These are phyloP conservation scores for Galeopsis tetrahit DNA, from an alignment of 257 asterid species.

Conservation along the genomic window DNA sequence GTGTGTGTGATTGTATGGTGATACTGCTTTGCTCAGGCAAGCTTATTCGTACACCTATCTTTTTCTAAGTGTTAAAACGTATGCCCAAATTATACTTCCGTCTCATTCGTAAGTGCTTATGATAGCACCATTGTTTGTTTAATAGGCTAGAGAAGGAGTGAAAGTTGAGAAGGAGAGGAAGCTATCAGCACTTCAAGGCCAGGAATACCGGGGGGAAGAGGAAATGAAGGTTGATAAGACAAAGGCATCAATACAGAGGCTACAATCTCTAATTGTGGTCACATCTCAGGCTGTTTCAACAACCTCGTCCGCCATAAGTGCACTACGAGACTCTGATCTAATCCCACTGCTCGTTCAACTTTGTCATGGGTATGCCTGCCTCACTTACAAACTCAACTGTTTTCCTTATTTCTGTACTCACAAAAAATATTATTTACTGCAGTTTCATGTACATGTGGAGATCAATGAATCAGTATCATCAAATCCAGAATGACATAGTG, in stretches of 20 bases:
- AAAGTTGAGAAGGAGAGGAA: slow-evolving; percentile 90
- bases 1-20: no score
- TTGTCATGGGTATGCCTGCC: slow-evolving; percentile 56
- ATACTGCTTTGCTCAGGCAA: no score
- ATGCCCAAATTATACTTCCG: no score
- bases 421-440: slow-evolving; percentile 26
- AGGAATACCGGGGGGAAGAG: slow-evolving; percentile 78
- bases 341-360: slow-evolving; percentile 95
- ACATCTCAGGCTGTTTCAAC: slow-evolving; percentile 97
- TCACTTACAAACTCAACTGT: no score
- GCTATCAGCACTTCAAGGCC: slow-evolving; percentile 78
- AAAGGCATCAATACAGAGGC: slow-evolving; percentile 81
- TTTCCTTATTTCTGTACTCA: background rate
- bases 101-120: no score
- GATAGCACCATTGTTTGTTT: no score
- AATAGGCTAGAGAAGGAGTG: slow-evolving; percentile 86
- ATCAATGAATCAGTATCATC: slow-evolving; percentile 86
- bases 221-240: slow-evolving; percentile 87
- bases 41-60: no score
- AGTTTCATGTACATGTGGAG: slow-evolving; percentile 99
- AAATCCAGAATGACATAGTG: slow-evolving; percentile 74
- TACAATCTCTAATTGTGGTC: slow-evolving; percentile 82
- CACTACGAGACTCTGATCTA: slow-evolving; percentile 77
- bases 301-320: slow-evolving; percentile 78
- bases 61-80: no score